Conservation (phyloP, 2,329 filamentous ascomycete species). For the Sordariomycetes sp. region DNA sequence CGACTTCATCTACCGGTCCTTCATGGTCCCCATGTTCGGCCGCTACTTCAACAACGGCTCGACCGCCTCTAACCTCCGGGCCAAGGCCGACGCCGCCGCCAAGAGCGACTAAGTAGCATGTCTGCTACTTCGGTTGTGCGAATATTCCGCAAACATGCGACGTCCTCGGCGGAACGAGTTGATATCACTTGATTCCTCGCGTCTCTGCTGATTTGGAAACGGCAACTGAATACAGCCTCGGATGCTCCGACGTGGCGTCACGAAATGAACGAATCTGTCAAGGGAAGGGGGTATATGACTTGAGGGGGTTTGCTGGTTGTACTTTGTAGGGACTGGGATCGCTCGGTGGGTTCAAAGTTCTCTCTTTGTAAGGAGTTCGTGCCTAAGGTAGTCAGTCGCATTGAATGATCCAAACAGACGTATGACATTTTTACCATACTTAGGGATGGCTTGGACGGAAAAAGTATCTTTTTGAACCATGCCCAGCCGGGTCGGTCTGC, state of each 20-base stretch:
- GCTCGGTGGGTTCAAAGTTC: not conserved
- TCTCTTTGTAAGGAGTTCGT: not conserved
- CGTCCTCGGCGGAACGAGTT: not conserved
- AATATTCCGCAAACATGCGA: not conserved
- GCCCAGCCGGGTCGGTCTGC: too few relatives aligned
- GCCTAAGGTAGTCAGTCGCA: not conserved
- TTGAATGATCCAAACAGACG: not conserved
- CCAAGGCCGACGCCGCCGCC: slow-evolving; percentile 69
- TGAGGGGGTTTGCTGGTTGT: not conserved
- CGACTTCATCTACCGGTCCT: slow-evolving; percentile 91
- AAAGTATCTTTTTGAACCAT: too few relatives aligned
- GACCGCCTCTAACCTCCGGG: slow-evolving; percentile 75
- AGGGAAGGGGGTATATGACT: not conserved
- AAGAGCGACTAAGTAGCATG: slow-evolving; percentile 45
- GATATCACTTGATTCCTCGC: not conserved
- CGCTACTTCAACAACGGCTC: slow-evolving; percentile 73
- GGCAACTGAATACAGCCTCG: not conserved
- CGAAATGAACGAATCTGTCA: not conserved
- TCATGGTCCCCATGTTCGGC: slow-evolving; percentile 81
- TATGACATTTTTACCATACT: not conserved
- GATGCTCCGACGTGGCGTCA: not conserved
- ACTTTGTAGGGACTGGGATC: not conserved
- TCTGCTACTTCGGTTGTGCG: not conserved
- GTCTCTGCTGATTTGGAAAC: not conserved
- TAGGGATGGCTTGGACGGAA: not conserved